phyloP scores from a whole-genome alignment of 371 early-diverging fungal genomes.

The Dichotomocladium elegans region DNA sequence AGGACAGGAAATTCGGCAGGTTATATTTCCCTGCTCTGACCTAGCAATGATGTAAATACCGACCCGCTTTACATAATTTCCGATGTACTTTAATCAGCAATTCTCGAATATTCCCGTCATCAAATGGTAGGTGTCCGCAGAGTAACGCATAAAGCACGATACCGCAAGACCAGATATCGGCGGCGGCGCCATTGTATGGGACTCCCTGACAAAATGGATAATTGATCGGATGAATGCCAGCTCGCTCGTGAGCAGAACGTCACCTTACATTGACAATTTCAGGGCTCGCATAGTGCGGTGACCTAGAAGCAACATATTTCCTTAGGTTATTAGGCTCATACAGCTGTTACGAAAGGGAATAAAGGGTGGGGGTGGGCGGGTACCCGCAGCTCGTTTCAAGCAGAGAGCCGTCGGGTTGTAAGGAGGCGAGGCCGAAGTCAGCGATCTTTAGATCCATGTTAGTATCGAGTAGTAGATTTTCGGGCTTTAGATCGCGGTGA shows the following conservation, averaged over 20 bases:
- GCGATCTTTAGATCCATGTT: slow-evolving; percentile 79
- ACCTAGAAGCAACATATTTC: slow-evolving; percentile 43
- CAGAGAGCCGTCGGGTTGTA: slow-evolving; percentile 68
- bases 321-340: background rate
- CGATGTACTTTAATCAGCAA: slow-evolving; percentile 56
- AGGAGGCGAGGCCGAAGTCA: slow-evolving; percentile 85
- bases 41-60: background rate
- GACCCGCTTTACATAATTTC: background rate
- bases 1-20: slow-evolving; percentile 67
- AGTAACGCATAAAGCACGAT: slow-evolving; percentile 72
- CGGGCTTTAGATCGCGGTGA: slow-evolving; percentile 97
- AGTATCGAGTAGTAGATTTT: slow-evolving; percentile 88
- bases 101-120: slow-evolving; percentile 75
- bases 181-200: slow-evolving; percentile 70
- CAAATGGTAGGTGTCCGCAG: slow-evolving; percentile 79
- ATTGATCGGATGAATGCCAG: background rate
- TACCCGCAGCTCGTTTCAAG: slow-evolving; percentile 81
- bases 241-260: background rate
- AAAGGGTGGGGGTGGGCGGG: background rate
- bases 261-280: slow-evolving; percentile 78
- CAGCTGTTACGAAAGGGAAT: background rate
- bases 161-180: slow-evolving; percentile 80
- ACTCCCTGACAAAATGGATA: slow-evolving; percentile 48
- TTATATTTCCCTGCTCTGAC: slow-evolving; percentile 50
- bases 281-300: slow-evolving; percentile 92